Percentiles rank a stretch among this genome's conserved stretches.
These are phyloP conservation scores for Termitomyces eurrhizus DNA, from an alignment of 768 basidiomycete genomes.

Conservation along the genomic window DNA sequence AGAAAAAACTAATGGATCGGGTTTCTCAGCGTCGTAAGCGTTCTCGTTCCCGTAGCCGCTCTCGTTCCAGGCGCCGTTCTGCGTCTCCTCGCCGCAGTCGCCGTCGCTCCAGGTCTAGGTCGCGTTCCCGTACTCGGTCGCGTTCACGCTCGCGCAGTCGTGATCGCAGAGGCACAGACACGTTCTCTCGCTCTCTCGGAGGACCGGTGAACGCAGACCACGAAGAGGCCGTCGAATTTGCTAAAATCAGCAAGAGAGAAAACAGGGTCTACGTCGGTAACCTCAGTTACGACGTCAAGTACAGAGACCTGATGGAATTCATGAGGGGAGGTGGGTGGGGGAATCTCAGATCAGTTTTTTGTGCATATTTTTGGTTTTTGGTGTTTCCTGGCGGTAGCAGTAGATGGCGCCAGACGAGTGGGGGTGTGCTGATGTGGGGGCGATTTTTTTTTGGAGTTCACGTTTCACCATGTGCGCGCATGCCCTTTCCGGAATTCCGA, in stretches of 20 bases:
- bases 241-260: constrained; percentile 96
- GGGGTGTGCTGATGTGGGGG: constrained; percentile 17
- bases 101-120: constrained; percentile 65
- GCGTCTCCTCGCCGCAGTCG: constrained; percentile 63
- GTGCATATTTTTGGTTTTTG: constrained; percentile 31
- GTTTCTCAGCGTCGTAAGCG: constrained; percentile 58
- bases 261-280: constrained; percentile 99
- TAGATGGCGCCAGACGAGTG: constrained; percentile 22
- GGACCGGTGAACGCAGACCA: constrained; percentile 89
- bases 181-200: constrained; percentile 77
- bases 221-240: constrained; percentile 93
- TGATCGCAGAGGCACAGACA: constrained; percentile 56
- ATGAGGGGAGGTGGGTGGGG: constrained; percentile 99
- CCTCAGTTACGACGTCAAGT: constrained; percentile 97
- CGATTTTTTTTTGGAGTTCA: constrained; percentile 19
- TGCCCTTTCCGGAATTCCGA: constrained; percentile 20
- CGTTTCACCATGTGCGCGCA: constrained; percentile 18
- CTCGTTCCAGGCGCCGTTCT: constrained; percentile 67
- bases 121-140: constrained; percentile 40
- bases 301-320: constrained; percentile 98
- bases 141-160: constrained; percentile 45
- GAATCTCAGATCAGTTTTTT: constrained; percentile 62
- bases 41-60: constrained; percentile 62
- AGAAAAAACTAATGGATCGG: constrained; percentile 1
- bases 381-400: constrained; percentile 28